Evolutionary conservation across 2,329 filamentous ascomycete species (phyloP), one percentile per base, ranked within the genome.

Genomic region (Colletotrichum navitas): DNA sequence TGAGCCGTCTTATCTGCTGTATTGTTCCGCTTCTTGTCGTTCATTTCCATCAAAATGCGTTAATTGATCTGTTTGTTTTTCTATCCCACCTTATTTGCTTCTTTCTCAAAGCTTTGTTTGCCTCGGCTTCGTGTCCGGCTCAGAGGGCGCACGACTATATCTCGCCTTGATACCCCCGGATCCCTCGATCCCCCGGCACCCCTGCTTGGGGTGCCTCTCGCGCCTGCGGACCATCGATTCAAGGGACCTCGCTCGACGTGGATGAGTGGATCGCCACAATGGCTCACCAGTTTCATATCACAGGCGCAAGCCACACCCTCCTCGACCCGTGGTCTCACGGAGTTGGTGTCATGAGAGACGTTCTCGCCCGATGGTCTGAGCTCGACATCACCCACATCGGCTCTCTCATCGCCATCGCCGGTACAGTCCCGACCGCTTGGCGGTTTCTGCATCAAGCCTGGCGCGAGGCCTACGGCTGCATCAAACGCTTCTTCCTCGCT

Each of bases 361-460:
- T 83, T 54, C 79, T 81, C 71, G 76, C 76, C 29, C 80, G 79
- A 49, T 85, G 83, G 83, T 80, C 81, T n/a, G 80, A 83, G 32
- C 78, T 86, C 11, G 84, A 86, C 62, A 79, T 86, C 61, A 84
- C 83, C 1, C 83, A 83, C 51, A 77, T 85, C 32, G 84, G 84
- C 0, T 84, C 84, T 5, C 75, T 85, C 12, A 79, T 85, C 47
- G 83, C 85, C 45, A 83, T 86, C 63, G 80, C 81, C 36, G 81
- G 84, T 39, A 80, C 83, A 0, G 75, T 82, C 0, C 83, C 84
- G 1, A 79, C 82, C 3, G 82, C 78, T 0, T 83, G 82, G 80
- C 78, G 80, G 6, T 77, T 84, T 16, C 43, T 85, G 3, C 78
- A 79, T 51, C 71, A 76, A 2, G 71, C 80, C 26, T 84, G 81